Conservation (phyloP, 78 protist species). For the slime mould (Dictyostelium discoideum) region DNA sequence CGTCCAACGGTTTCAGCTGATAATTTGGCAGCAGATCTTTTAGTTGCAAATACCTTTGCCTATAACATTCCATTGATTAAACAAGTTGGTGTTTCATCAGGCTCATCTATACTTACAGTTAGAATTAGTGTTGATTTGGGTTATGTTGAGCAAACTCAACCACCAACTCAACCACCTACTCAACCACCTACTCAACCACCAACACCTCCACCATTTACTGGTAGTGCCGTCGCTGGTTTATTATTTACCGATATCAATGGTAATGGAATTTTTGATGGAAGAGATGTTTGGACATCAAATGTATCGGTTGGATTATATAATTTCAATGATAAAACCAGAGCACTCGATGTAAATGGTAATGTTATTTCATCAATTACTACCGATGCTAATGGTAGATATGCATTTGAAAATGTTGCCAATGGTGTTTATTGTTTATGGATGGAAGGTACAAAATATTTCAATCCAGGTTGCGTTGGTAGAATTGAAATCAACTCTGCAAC, state of each 20-base stretch:
- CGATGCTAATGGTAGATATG: background rate
- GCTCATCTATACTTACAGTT: background rate
- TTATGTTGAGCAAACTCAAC: background rate
- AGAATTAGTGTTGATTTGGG: slow-evolving; percentile 17
- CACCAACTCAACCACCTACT: slow-evolving; percentile 2
- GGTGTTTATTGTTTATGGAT: slow-evolving; percentile 7
- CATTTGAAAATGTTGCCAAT: background rate
- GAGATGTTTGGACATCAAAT: background rate
- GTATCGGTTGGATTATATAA: background rate
- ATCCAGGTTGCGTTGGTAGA: slow-evolving; percentile 12
- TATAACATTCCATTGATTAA: slow-evolving; percentile 10
- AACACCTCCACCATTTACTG: background rate
- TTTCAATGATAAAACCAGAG: background rate
- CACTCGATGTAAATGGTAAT: background rate
- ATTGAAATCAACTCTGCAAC: background rate
- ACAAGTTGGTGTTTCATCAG: background rate
- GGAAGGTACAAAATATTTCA: background rate
- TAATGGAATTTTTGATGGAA: background rate
- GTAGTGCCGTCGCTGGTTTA: background rate
- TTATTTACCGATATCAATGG: background rate
- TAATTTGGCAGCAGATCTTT: background rate
- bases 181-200: background rate
- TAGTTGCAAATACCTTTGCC: slow-evolving; percentile 29
- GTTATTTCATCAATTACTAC: background rate
- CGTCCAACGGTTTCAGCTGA: background rate